Evolutionary conservation across 2,329 filamentous ascomycete species (phyloP).

Genomic region (Orbilia oligospora): DNA sequence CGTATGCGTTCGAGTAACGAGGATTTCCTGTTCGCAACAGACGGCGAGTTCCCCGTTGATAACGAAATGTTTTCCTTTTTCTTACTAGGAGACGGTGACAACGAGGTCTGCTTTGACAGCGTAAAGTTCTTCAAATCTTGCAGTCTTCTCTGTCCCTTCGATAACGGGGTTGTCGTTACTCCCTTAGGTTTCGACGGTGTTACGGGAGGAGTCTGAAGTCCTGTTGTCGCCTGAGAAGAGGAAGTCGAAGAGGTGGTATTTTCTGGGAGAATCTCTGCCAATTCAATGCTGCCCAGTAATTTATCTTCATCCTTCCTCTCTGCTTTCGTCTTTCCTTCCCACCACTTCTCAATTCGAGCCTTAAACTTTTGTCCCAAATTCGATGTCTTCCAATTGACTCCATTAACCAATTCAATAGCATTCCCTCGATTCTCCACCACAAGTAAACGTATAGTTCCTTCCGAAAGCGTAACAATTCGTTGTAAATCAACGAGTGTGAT

Average conservation of each 20-base stretch:
- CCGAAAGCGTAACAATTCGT: constrained; percentile 37
- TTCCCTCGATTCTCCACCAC: constrained; percentile 39
- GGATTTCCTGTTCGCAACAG: constrained; percentile 39
- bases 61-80: constrained; percentile 47
- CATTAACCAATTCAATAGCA: constrained; percentile 45
- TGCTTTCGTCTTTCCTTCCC: constrained; percentile 13
- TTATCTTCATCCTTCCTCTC: constrained; percentile 29
- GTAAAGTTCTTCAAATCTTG: constrained; percentile 50
- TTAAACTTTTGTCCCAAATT: constrained; percentile 39
- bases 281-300: constrained; percentile 35
- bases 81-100: constrained; percentile 38
- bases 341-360: constrained; percentile 34
- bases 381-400: constrained; percentile 38
- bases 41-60: constrained; percentile 37
- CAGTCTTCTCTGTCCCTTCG: constrained; percentile 48
- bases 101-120: constrained; percentile 40
- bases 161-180: constrained; percentile 9
- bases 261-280: constrained; percentile 30
- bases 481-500: constrained; percentile 46
- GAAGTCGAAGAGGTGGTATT: no score
- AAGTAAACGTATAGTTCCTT: constrained; percentile 30
- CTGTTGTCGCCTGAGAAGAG: constrained; percentile 16
- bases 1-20: constrained; percentile 46
- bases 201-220: constrained; percentile 32
- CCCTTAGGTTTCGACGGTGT: constrained; percentile 44